Evolutionary conservation across 495 filamentous ascomycete species (phyloP).

Genomic region (Neurospora discreta): DNA sequence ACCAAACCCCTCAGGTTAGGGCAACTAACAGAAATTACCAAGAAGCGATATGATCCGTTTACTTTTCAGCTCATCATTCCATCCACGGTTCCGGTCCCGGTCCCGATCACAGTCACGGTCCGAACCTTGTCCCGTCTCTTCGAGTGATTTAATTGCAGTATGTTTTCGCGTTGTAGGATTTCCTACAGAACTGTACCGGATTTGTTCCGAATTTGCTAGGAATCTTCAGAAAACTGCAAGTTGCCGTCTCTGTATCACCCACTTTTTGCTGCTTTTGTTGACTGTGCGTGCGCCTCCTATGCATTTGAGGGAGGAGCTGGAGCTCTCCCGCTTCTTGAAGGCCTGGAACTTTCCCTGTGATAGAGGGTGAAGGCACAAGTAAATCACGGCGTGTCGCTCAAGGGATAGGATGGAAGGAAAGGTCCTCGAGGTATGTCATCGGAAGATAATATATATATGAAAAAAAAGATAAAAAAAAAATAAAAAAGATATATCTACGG

Average conservation of each 20-base stretch:
- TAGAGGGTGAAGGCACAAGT: background rate
- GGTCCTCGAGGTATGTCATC: no score
- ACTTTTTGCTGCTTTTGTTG: background rate
- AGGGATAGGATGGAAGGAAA: background rate
- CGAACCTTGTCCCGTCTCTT: background rate
- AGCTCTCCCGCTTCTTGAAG: background rate
- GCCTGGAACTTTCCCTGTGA: background rate
- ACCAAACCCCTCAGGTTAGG: no score
- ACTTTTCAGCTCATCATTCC: background rate
- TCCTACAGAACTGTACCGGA: no score
- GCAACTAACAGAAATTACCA: background rate
- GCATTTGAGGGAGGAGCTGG: background rate
- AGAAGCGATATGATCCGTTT: background rate
- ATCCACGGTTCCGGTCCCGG: background rate
- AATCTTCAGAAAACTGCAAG: background rate
- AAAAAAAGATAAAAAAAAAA: no score
- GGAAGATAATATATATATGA: no score
- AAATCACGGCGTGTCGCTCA: background rate
- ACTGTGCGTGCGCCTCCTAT: background rate
- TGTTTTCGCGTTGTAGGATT: no score
- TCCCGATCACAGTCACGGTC: background rate
- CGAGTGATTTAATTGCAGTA: background rate
- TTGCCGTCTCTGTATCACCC: background rate
- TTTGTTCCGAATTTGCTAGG: background rate
- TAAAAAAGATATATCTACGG: no score